phyloP scores from a whole-genome alignment of 305 asterid species.

The Salvia sclarea region DNA sequence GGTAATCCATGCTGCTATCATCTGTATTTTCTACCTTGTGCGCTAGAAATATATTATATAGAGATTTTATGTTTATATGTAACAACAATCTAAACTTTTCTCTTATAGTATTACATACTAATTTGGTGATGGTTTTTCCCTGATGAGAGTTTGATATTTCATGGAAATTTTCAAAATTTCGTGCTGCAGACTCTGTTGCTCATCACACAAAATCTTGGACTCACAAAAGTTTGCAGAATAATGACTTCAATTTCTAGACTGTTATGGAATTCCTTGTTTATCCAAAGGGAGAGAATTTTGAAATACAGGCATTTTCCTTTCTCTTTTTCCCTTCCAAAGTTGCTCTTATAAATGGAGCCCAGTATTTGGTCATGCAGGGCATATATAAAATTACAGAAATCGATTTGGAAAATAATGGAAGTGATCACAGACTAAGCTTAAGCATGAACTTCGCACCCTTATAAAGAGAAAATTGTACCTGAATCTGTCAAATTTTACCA shows the following conservation, averaged over 20 bases:
- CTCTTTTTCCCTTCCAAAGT: background rate
- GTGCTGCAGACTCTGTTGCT: background rate
- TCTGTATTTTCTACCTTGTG: conserved; percentile 28
- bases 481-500: too few species aligned
- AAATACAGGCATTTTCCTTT: background rate
- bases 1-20: conserved; percentile 39
- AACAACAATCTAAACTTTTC: conserved; percentile 21
- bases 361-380: too few species aligned
- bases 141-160: background rate
- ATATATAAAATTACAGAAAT: too few species aligned
- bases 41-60: conserved; percentile 33
- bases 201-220: background rate
- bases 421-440: too few species aligned
- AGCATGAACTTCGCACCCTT: too few species aligned
- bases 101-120: conserved; percentile 28
- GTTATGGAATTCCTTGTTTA: background rate
- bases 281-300: background rate
- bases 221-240: background rate
- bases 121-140: conserved; percentile 21
- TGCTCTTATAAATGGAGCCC: background rate
- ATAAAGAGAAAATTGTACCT: too few species aligned
- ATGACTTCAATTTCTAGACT: background rate
- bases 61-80: conserved; percentile 37
- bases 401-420: too few species aligned
- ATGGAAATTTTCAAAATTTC: background rate